Percentiles rank a stretch among this genome's conserved stretches.
Conservation (phyloP, 192 early-diverging fungal species). For the Coemansia sp. region DNA sequence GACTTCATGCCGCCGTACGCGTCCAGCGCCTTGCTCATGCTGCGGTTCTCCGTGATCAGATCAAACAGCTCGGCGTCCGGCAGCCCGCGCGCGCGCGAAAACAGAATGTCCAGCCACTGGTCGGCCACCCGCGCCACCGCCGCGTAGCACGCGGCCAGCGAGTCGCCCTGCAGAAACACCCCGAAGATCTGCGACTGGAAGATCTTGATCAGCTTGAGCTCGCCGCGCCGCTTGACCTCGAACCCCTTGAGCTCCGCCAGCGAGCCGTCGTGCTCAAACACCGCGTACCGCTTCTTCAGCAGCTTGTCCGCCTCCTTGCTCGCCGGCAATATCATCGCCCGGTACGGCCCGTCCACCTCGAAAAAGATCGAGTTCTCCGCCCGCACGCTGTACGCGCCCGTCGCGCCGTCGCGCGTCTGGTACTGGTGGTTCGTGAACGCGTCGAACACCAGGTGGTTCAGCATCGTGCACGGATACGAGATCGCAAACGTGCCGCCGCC, state of each 20-base stretch:
- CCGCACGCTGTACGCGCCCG: constrained; percentile 59
- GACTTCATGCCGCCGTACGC: constrained; percentile 94
- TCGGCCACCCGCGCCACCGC: constrained; percentile 87
- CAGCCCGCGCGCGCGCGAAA: constrained; percentile 73
- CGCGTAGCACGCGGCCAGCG: constrained; percentile 82
- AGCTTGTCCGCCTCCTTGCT: constrained; percentile 94
- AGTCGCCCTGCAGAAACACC: constrained; percentile 83
- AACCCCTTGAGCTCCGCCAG: constrained; percentile 98
- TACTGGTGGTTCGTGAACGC: constrained; percentile 98
- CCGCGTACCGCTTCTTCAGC: constrained; percentile 97
- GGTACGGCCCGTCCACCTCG: constrained; percentile 98
- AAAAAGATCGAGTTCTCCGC: constrained; percentile 98
- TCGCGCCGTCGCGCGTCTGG: constrained; percentile 65
- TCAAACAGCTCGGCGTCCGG: constrained; percentile 89
- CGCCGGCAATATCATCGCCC: constrained; percentile 95
- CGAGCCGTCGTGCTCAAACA: constrained; percentile 91
- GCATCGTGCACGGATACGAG: constrained; percentile 96
- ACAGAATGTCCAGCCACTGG: constrained; percentile 94
- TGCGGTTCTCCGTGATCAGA: constrained; percentile 94
- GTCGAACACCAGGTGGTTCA: constrained; percentile 94
- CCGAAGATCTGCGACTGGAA: constrained; percentile 95
- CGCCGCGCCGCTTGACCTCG: constrained; percentile 97
- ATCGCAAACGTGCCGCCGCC: constrained; percentile 78
- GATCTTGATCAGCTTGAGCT: constrained; percentile 96
- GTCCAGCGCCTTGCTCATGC: constrained; percentile 91